Conservation (phyloP, 805 yeast genomes). For the Starmerella khaoyaiensis region DNA sequence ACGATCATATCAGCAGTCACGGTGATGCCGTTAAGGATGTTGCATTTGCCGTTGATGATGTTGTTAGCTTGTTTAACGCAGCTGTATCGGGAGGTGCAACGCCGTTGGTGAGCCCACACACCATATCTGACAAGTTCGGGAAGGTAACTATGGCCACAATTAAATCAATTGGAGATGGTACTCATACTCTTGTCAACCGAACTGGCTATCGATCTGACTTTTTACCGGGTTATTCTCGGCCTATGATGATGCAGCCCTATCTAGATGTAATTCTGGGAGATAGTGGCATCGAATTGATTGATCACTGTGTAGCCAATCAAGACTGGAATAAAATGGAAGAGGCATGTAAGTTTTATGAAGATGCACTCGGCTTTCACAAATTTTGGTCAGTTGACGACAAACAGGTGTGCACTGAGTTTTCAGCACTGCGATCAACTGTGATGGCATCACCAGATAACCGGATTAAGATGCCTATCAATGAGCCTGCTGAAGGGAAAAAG, state of each 20-base stretch:
- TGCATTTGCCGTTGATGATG: slow-evolving; percentile 48
- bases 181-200: slow-evolving; percentile 54
- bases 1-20: slow-evolving; percentile 39
- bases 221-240: slow-evolving; percentile 38
- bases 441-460: slow-evolving; percentile 56
- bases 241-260: slow-evolving; percentile 15
- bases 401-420: slow-evolving; percentile 54
- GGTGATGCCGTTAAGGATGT: slow-evolving; percentile 78
- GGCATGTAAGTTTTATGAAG: slow-evolving; percentile 48
- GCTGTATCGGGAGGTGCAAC: slow-evolving; percentile 46
- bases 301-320: slow-evolving; percentile 73
- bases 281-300: slow-evolving; percentile 38
- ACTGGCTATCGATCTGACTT: slow-evolving; percentile 32
- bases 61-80: slow-evolving; percentile 32
- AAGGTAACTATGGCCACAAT: slow-evolving; percentile 40
- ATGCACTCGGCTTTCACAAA: slow-evolving; percentile 56
- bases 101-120: slow-evolving; percentile 14
- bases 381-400: slow-evolving; percentile 79
- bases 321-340: slow-evolving; percentile 52
- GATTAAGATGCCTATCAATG: slow-evolving; percentile 73
- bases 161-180: slow-evolving; percentile 45
- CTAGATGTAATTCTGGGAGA: slow-evolving; percentile 26
- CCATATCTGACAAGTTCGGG: slow-evolving; percentile 38
- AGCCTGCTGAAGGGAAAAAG: slow-evolving; percentile 58
- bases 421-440: slow-evolving; percentile 61